Evolutionary conservation across 2,329 filamentous ascomycete genomes (phyloP), one percentile per base, ranked within the genome.

Genomic region (Lecanicillium sp.): DNA sequence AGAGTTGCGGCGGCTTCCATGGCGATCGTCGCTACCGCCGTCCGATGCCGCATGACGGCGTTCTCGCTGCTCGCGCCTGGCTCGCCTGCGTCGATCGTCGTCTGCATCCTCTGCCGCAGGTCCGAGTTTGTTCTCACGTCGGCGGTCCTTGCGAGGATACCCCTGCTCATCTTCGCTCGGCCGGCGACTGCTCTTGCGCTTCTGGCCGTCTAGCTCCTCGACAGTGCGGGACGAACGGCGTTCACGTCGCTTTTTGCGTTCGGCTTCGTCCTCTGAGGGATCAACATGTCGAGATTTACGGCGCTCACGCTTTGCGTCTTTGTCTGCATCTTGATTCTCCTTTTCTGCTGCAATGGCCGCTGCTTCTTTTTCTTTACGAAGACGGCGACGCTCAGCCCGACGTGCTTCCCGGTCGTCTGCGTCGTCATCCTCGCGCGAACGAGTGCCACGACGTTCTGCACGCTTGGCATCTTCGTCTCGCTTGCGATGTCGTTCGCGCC

Each of bases 201-300:
- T 58, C 34, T 50, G 50, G 5, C 43, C 42, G 16, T 60, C 56
- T 32, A 59, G 63, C 33, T 58, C 62, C 32, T 67, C 67, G 2
- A 57, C 56, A 18, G 56, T 63, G 19, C 63, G 62, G 18, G 62
- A 56, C 3, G 65, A 63, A 8, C 67, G 71, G 30, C 68, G 63
- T 41, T 78, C 73, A 17, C 68, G 70, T 27, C 73, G 66, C 5
- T 67, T 65, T 18, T 70, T 69, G 16, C 72, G 72, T 38, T 73
- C 70, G 36, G 70, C 69, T 4, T 78, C 73, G 16, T 75, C 70
- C 14, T 53, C 59, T 1, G 57, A 49, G 12, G 52, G 53, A 29
- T 70, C 70, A 9, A 56, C 55, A 12, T 62, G 59, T 13, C 69
- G 64, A 27, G 68, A 64, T 33, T 63, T 65, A 30, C 69, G 69